Evolutionary conservation across 1,139 yeast genomes (phyloP), one percentile per base, ranked within the genome.

Genomic region (Protomyces inouyei): DNA sequence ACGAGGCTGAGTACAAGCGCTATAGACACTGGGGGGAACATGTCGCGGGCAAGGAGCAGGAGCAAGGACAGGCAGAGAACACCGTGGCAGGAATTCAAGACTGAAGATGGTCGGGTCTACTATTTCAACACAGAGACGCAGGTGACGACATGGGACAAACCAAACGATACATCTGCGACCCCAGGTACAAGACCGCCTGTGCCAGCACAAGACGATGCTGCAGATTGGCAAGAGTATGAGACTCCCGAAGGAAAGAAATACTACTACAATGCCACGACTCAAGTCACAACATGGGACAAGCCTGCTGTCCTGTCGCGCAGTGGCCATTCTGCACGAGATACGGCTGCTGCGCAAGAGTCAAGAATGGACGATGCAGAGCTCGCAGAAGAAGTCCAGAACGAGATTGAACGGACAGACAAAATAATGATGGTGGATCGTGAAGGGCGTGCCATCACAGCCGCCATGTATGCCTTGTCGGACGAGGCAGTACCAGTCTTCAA

Each of bases 121-220:
- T 91, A 87, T 74, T 88, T 84, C 74, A 85, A 91, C 69, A 67
- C 82, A 0, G 79, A 73, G 46, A 87, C 95, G 0, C 82, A 84
- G 63, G 85, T 85, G 70, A 85, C 96, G 0, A 83, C 86, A 57
- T 91, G 97, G 96, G 88, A 87, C 8, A 83, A 85, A 68, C 97
- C 97, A 0, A 37, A n/a, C 3, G 43, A 37, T 9, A 85, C 77
- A 60, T 72, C 81, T 43, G 74, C 72, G 66, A 75, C 79, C 2
- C 71, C 71, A n/a, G 66, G 75, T 16, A 80, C 71, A 61, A 60
- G 64, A 52, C 40, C 57, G 23, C 18, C 32, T 21, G 45, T 23
- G 16, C 28, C 46, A 36, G n/a, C 55, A 8, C 32, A 45, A 21
- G 38, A 51, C 46, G 73, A 72, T 12, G 69, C 72, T 46, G 72